These are phyloP conservation scores for Gentiana straminea DNA, from an alignment of 257 asterid species.

Conservation along the genomic window DNA sequence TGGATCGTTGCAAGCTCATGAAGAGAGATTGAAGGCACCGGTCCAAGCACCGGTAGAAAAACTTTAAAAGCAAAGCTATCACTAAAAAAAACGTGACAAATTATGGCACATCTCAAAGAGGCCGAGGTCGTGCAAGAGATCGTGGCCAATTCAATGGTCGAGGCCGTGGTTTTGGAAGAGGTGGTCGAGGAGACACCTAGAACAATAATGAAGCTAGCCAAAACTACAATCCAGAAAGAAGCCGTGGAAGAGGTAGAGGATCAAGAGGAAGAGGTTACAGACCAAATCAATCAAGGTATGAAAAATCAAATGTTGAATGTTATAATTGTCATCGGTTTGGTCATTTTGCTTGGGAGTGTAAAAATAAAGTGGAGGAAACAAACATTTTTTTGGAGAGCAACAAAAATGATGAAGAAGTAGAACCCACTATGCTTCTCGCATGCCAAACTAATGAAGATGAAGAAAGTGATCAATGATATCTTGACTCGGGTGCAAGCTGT, in stretches of 20 bases:
- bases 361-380: neutral
- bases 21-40: too few species aligned
- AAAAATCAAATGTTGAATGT: neutral
- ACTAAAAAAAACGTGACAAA: too few species aligned
- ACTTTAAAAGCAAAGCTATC: too few species aligned
- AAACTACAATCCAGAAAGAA: neutral
- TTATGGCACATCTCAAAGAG: too few species aligned
- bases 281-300: neutral
- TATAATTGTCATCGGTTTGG: neutral
- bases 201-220: too few species aligned
- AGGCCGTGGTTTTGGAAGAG: too few species aligned
- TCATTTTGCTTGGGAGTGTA: neutral
- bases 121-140: too few species aligned
- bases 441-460: neutral
- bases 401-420: neutral
- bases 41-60: too few species aligned
- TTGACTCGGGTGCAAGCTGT: neutral
- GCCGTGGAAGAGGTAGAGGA: neutral
- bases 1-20: too few species aligned
- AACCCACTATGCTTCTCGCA: neutral
- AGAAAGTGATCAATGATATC: neutral
- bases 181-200: too few species aligned
- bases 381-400: neutral
- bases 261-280: neutral
- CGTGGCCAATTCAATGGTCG: too few species aligned